These are phyloP conservation scores for Xenoacremonium recifei DNA, from an alignment of 2,329 filamentous ascomycete species.

Conservation along the genomic window DNA sequence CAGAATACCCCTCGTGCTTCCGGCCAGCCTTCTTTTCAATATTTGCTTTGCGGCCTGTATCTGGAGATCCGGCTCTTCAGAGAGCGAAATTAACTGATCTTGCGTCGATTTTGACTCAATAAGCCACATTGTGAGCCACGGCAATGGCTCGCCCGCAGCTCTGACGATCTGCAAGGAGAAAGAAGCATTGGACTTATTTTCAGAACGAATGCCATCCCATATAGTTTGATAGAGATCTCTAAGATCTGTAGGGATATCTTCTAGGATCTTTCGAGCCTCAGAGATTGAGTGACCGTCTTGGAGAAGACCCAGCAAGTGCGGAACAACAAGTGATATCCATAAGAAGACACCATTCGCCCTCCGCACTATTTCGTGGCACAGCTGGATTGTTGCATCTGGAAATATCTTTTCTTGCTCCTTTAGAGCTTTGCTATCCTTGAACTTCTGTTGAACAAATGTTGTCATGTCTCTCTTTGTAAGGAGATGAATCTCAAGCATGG, in stretches of 20 bases:
- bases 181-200: not conserved
- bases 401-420: not conserved
- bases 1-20: not conserved
- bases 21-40: constrained; percentile 1
- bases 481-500: constrained; percentile 1
- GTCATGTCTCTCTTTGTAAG: not conserved
- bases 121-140: not conserved
- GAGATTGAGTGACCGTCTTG: not conserved
- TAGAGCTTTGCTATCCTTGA: not conserved
- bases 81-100: not conserved
- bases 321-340: constrained; percentile 1
- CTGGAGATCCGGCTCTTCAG: not conserved
- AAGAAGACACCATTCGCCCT: constrained; percentile 1
- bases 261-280: not conserved
- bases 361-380: not conserved
- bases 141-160: not conserved
- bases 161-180: not conserved
- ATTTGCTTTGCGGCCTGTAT: no score
- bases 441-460: not conserved
- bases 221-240: not conserved
- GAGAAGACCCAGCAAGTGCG: not conserved
- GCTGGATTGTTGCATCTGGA: not conserved
- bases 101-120: not conserved
- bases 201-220: not conserved
- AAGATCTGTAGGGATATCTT: not conserved